Evolutionary conservation across 148 eudicot genomes (phyloP).

Genomic region (Dysphania ambrosioides): DNA sequence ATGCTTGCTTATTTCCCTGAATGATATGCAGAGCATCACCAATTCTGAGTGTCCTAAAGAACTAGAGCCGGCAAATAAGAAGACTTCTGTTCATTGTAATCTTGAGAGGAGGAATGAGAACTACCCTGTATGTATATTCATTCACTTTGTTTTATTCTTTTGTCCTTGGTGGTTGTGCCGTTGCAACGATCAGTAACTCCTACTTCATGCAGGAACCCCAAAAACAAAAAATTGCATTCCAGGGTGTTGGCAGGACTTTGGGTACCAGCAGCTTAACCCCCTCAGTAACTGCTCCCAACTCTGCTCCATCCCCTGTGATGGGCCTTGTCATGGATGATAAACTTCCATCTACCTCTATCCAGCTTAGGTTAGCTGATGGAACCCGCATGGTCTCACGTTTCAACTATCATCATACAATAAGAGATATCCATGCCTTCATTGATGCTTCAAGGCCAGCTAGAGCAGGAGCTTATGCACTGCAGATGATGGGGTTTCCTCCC

Average conservation of each 20-base stretch:
- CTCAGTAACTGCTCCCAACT: conserved; percentile 17
- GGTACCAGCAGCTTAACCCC: conserved; percentile 32
- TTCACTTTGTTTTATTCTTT: background rate
- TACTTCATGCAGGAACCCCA: conserved; percentile 47
- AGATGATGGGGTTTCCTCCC: conserved; percentile 79
- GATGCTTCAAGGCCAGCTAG: conserved; percentile 69
- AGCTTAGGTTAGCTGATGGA: conserved; percentile 78
- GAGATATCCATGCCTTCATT: conserved; percentile 65
- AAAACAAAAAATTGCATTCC: conserved; percentile 43
- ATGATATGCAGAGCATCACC: conserved; percentile 53
- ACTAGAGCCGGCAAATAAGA: conserved; percentile 57
- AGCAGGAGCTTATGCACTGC: conserved; percentile 55
- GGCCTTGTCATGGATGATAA: conserved; percentile 56
- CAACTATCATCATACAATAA: conserved; percentile 62
- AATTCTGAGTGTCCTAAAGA: conserved; percentile 78
- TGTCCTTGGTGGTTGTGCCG: background rate
- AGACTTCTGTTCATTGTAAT: conserved; percentile 49
- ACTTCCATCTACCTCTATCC: conserved; percentile 68
- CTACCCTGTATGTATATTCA: conserved; percentile 42
- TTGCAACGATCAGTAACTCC: conserved; percentile 8
- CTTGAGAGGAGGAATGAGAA: conserved; percentile 59
- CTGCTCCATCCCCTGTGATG: conserved; percentile 53
- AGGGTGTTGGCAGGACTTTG: conserved; percentile 68
- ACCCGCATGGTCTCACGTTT: conserved; percentile 75
- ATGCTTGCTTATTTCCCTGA: background rate